A percentile compares a stretch with the other conserved stretches of the same genome.
Evolutionary conservation across 2,329 filamentous ascomycete genomes (phyloP).

Genomic region (Microcera coccophila): DNA sequence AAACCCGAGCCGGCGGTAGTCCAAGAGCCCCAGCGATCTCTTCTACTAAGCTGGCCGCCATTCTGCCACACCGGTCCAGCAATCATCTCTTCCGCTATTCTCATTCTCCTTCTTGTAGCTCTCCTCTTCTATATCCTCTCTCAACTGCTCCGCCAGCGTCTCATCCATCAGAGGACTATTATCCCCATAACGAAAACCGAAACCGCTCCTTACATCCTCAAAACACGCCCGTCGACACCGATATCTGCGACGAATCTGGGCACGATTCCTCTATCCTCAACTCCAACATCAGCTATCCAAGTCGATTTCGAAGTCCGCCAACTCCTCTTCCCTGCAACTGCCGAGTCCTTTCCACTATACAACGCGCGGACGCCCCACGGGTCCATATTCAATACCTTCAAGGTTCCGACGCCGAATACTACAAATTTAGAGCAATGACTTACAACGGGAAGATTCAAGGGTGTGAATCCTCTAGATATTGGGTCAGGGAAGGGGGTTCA

Average conservation of each 20-base stretch:
- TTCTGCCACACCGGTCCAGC: conserved; percentile 15
- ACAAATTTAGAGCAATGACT: conserved; percentile 18
- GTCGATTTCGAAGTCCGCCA: conserved; percentile 17
- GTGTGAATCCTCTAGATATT: conserved; percentile 15
- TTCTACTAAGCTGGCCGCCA: conserved; percentile 7
- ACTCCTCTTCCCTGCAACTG: conserved; percentile 13
- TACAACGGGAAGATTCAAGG: conserved; percentile 27
- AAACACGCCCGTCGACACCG: neutral
- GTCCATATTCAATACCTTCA: conserved; percentile 25
- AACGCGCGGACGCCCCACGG: conserved; percentile 8
- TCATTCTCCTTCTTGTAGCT: conserved; percentile 16
- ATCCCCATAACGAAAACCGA: neutral
- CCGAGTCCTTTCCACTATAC: conserved; percentile 19
- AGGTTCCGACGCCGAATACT: conserved; percentile 18
- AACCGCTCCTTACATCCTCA: too few species aligned
- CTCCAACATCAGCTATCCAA: conserved; percentile 10
- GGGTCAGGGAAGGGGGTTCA: conserved; percentile 9
- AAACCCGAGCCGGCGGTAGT: neutral
- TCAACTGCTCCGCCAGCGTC: conserved; percentile 14
- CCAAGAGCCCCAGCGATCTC: conserved; percentile 4
- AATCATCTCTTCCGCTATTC: conserved; percentile 18
- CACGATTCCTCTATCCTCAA: too few species aligned
- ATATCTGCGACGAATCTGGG: too few species aligned
- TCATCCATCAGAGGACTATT: conserved; percentile 4
- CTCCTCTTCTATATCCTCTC: conserved; percentile 19